Evolutionary conservation across 2,329 filamentous ascomycete genomes (phyloP).

Genomic region (Tolypocladium cylindrosporum): DNA sequence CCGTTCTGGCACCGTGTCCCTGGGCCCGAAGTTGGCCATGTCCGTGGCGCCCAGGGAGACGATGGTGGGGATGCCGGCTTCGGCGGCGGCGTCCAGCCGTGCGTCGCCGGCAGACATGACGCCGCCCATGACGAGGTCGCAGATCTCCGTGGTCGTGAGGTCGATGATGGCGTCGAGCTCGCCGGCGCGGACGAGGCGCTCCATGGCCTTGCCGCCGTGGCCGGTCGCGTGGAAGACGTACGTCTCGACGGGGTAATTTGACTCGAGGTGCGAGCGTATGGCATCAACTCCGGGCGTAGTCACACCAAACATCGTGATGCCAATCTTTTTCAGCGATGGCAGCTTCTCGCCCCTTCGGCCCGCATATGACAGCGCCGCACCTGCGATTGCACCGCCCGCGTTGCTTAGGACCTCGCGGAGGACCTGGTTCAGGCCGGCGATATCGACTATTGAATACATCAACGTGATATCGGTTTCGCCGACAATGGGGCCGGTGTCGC

Average conservation of each 20-base stretch:
- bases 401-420: slow-evolving; percentile 49
- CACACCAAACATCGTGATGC: slow-evolving; percentile 66
- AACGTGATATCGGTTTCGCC: slow-evolving; percentile 59
- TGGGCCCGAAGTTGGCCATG: slow-evolving; percentile 55
- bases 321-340: slow-evolving; percentile 34
- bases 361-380: slow-evolving; percentile 41
- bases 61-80: slow-evolving; percentile 44
- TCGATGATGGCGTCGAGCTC: slow-evolving; percentile 58
- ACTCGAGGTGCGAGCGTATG: slow-evolving; percentile 40
- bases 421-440: slow-evolving; percentile 54
- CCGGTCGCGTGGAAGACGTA: slow-evolving; percentile 64
- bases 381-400: slow-evolving; percentile 50
- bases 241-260: slow-evolving; percentile 38
- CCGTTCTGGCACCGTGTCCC: slow-evolving; percentile 41
- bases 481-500: slow-evolving; percentile 54
- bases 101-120: slow-evolving; percentile 48
- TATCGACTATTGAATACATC: slow-evolving; percentile 63
- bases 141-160: slow-evolving; percentile 62
- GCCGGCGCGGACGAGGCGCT: slow-evolving; percentile 46
- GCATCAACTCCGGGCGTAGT: slow-evolving; percentile 55
- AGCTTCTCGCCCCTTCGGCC: slow-evolving; percentile 1
- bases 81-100: slow-evolving; percentile 47
- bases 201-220: slow-evolving; percentile 59
- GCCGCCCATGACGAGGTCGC: slow-evolving; percentile 53
- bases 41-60: slow-evolving; percentile 44